Base-by-base conservation (phyloP, 2,329 filamentous ascomycete species). In the Nannizziopsis barbatae region DNA sequence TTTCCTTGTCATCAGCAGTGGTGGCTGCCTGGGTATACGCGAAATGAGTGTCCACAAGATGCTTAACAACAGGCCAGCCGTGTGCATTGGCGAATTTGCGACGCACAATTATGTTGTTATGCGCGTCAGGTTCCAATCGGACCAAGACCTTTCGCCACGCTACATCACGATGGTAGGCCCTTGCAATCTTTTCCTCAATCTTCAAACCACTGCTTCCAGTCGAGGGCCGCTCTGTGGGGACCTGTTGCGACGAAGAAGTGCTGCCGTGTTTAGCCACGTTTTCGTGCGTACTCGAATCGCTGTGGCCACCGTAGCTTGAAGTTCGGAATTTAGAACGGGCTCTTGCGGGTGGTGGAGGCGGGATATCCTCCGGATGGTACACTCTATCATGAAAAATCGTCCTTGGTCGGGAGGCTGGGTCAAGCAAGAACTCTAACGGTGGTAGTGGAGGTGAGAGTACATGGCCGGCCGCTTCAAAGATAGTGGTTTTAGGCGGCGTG, bases 61-160 rank as follows among this genome's bases (percentile, higher is more conserved):
- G 92, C 67, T 95, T 89, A 43, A 96, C 73, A 0, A 98, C 92
- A 0, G 92, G 92, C 92, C 92, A 98, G 1, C 92, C 92, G 58
- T 94, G 94, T 0, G 92, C 92, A 60, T 98, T 98, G 49, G 88
- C 83, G 64, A 98, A 98, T 82, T 88, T 94, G 49, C 92, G 83
- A 12, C 92, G 83, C 18, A 98, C 92, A 52, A 96, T 84, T 56
- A 98, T 94, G 65, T 98, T 98, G 67, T 98, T 98, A 70, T 98
- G 92, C 0, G 92, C 92, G 66, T 98, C 92, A 0, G 92, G 92
- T 62, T 98, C 90, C 2, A 98, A 74, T 47, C 92, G 84, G 11
- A 98, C 92, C 3, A 98, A 77, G 1, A 98, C 92, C 63, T 98
- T 98, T 40, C 92, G 84, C 92, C 92, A 98, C 1, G 86, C 86